Percentiles rank a stretch among this genome's conserved stretches.
Evolutionary conservation across 2,329 filamentous ascomycete species (phyloP).

Genomic region (Trichoderma koningii): DNA sequence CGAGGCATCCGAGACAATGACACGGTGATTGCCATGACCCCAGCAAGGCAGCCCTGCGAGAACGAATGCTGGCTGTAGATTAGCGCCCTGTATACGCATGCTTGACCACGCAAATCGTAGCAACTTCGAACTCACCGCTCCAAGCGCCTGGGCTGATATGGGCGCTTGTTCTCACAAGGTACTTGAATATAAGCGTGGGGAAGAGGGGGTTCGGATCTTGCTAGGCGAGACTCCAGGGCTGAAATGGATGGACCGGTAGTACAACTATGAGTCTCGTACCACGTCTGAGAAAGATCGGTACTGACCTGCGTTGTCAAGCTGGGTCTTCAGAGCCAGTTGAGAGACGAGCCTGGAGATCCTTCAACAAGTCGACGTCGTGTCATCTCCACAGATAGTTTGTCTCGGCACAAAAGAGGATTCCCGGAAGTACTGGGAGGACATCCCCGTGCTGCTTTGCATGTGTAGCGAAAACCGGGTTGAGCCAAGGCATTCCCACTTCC

Average conservation of each 20-base stretch:
- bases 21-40: not conserved
- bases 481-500: not conserved
- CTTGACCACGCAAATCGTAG: not conserved
- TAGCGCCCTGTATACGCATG: not conserved
- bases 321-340: not conserved
- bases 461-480: not conserved
- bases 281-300: not conserved
- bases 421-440: not conserved
- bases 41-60: not conserved
- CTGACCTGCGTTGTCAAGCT: not conserved
- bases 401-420: not conserved
- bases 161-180: not conserved
- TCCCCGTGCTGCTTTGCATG: not conserved
- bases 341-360: not conserved
- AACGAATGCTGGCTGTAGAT: not conserved
- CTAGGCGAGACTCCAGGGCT: not conserved
- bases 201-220: not conserved
- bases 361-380: not conserved
- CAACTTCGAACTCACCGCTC: not conserved
- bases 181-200: not conserved
- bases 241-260: not conserved
- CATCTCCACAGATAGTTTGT: not conserved
- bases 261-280: too few relatives aligned
- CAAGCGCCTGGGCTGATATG: not conserved
- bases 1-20: conserved; percentile 9